phyloP scores from a whole-genome alignment of 1,284 basidiomycete species.

The Boletus semigastroideus region DNA sequence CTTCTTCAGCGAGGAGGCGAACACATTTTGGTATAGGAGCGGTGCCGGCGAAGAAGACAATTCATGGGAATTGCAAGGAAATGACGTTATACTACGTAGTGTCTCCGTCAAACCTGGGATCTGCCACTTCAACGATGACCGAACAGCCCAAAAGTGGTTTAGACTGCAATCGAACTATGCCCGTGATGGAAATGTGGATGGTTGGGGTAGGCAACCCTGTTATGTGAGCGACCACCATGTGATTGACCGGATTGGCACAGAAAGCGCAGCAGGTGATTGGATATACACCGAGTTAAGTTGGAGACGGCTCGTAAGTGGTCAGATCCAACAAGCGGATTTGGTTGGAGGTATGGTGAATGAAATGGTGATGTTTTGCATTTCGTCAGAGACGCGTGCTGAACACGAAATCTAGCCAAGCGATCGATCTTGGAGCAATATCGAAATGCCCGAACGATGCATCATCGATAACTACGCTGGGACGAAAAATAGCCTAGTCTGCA shows the following conservation, averaged over 20 bases:
- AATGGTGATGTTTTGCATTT: background rate
- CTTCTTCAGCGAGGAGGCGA: background rate
- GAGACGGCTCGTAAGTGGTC: background rate
- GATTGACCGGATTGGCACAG: background rate
- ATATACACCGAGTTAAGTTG: background rate
- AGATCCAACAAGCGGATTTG: background rate
- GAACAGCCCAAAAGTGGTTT: conserved; percentile 1
- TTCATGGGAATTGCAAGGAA: background rate
- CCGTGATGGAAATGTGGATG: background rate
- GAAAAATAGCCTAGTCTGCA: background rate
- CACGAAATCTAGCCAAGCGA: background rate
- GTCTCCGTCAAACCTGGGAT: background rate
- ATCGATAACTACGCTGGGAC: background rate
- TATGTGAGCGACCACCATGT: background rate
- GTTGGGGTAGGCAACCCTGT: background rate
- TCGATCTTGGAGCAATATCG: background rate
- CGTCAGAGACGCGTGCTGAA: background rate
- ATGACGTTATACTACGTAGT: background rate
- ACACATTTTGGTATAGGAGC: background rate
- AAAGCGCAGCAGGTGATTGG: background rate
- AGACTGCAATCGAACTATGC: background rate
- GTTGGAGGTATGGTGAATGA: background rate
- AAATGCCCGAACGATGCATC: background rate
- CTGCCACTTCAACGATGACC: background rate
- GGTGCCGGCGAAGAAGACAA: background rate